Conservation (phyloP, 164 flowering plant genomes). For the Nelumbo lutea region DNA sequence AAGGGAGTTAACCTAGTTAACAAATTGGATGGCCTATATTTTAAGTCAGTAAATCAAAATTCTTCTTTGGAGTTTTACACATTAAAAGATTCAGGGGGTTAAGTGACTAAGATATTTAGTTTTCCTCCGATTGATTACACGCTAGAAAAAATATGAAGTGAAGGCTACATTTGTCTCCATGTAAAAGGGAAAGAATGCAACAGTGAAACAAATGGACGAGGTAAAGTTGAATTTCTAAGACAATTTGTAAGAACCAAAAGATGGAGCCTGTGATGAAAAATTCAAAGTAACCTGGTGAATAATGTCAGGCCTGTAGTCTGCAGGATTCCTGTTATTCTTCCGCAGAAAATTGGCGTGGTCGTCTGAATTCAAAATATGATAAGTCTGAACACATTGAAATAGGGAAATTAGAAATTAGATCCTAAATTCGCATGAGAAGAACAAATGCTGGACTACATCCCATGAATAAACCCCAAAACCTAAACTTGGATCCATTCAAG, state of each 20-base stretch:
- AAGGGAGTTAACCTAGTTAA: not conserved
- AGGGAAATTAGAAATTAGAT: not conserved
- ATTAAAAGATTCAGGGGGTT: not conserved
- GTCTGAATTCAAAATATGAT: slow-evolving; percentile 73
- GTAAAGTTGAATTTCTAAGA: not conserved
- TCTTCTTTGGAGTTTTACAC: not conserved
- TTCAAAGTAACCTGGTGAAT: slow-evolving; percentile 61
- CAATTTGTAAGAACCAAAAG: not conserved
- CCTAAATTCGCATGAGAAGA: too few relatives aligned
- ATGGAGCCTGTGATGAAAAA: not conserved
- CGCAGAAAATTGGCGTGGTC: slow-evolving; percentile 68
- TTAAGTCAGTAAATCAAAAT: too few relatives aligned
- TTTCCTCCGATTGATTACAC: too few relatives aligned
- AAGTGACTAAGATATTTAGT: not conserved
- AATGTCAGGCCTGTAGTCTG: slow-evolving; percentile 86
- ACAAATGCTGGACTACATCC: not conserved
- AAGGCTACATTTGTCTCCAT: too few relatives aligned
- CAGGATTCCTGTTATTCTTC: slow-evolving; percentile 62
- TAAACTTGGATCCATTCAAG: too few relatives aligned
- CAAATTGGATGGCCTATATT: too few relatives aligned
- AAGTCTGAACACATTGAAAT: slow-evolving; percentile 33
- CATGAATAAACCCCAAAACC: too few relatives aligned
- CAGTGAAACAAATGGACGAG: too few relatives aligned
- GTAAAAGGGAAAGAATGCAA: too few relatives aligned
- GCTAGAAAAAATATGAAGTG: too few relatives aligned